Evolutionary conservation across 495 filamentous ascomycete species (phyloP).

Genomic region (Amniculicola lignicola): DNA sequence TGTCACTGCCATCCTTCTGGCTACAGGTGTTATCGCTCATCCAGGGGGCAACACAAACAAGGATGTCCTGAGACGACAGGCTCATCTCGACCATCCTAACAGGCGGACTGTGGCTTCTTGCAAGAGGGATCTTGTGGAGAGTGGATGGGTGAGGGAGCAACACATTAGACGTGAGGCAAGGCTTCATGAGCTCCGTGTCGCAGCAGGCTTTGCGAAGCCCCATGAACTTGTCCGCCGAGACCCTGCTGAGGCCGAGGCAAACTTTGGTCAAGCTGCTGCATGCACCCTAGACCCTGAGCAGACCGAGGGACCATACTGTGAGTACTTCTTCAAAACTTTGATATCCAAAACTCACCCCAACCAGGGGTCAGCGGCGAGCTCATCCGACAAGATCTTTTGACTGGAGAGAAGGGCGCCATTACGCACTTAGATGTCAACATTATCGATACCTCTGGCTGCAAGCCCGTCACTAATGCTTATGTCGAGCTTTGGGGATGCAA

Average conservation of each 20-base stretch:
- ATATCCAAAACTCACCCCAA: neutral
- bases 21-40: conserved; percentile 23
- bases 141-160: conserved; percentile 28
- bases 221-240: conserved; percentile 18
- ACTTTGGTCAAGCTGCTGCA: conserved; percentile 15
- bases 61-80: conserved; percentile 23
- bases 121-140: conserved; percentile 28
- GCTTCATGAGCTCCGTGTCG: conserved; percentile 28
- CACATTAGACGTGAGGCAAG: conserved; percentile 24
- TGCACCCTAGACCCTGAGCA: conserved; percentile 34
- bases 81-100: conserved; percentile 29
- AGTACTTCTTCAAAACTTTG: neutral
- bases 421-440: conserved; percentile 60
- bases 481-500: conserved; percentile 62
- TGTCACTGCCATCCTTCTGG: conserved; percentile 24
- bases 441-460: conserved; percentile 57
- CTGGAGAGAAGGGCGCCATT: conserved; percentile 54
- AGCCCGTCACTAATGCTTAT: conserved; percentile 53
- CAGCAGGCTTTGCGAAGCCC: conserved; percentile 23
- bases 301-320: conserved; percentile 39
- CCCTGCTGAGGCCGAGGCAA: conserved; percentile 16
- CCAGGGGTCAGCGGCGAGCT: conserved; percentile 42
- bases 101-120: conserved; percentile 18
- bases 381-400: conserved; percentile 53
- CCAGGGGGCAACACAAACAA: conserved; percentile 24